phyloP scores from a whole-genome alignment of 768 basidiomycete genomes.

The Porpolomopsis calyptriformis region DNA sequence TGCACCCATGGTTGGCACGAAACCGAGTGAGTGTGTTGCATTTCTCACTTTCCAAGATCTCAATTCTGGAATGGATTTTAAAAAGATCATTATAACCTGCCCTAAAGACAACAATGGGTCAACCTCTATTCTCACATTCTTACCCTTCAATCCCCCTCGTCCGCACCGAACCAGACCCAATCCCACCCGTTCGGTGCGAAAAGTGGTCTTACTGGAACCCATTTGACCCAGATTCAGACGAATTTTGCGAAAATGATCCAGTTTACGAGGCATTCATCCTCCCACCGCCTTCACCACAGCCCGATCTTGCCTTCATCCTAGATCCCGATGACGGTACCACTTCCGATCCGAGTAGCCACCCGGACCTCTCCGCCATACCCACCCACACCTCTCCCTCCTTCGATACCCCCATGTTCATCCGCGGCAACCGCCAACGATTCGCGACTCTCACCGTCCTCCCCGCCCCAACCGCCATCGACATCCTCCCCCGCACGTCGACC shows the following conservation, averaged over 20 bases:
- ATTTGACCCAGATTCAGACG: conserved; percentile 76
- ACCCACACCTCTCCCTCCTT: no score
- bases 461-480: conserved; percentile 14
- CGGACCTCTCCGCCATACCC: no score
- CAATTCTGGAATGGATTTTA: conserved; percentile 56
- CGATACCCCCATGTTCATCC: conserved; percentile 1
- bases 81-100: background rate
- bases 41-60: conserved; percentile 80
- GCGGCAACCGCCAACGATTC: conserved; percentile 15
- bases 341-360: no score
- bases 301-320: conserved; percentile 21
- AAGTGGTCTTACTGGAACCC: conserved; percentile 57
- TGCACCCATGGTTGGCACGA: conserved; percentile 98
- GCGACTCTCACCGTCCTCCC: conserved; percentile 8
- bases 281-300: conserved; percentile 20
- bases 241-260: conserved; percentile 50
- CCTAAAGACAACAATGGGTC: conserved; percentile 7
- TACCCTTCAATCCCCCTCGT: conserved; percentile 14
- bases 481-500: conserved; percentile 21
- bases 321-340: conserved; percentile 21
- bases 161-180: conserved; percentile 35
- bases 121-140: conserved; percentile 5
- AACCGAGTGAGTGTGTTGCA: conserved; percentile 64
- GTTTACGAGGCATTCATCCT: conserved; percentile 60
- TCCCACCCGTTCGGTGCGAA: conserved; percentile 29